These are phyloP conservation scores for Spencermartinsiella ligniputridi DNA, from an alignment of 1,139 yeast genomes.

Conservation along the genomic window DNA sequence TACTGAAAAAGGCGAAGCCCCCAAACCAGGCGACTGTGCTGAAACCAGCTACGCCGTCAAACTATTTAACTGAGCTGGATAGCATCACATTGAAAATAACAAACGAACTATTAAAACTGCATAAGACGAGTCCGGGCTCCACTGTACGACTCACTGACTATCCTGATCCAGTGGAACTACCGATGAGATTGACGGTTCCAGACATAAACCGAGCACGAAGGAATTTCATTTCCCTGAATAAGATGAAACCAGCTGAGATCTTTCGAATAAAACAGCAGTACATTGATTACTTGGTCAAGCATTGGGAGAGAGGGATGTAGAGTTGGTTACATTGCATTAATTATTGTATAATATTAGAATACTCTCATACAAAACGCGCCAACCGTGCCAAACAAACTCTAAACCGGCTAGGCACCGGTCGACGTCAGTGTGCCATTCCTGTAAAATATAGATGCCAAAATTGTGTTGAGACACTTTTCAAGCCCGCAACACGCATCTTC, in stretches of 20 bases:
- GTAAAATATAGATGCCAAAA: too few relatives aligned
- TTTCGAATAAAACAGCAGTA: constrained; percentile 66
- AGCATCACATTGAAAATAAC: constrained; percentile 63
- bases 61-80: constrained; percentile 78
- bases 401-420: too few relatives aligned
- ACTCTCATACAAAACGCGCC: too few relatives aligned
- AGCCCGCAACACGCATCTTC: too few relatives aligned
- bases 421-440: too few relatives aligned
- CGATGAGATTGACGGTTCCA: constrained; percentile 64
- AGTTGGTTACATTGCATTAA: too few relatives aligned
- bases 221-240: constrained; percentile 71
- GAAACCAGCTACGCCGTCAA: constrained; percentile 73
- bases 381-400: too few relatives aligned
- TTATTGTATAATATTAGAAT: too few relatives aligned
- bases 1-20: constrained; percentile 51
- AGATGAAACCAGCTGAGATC: constrained; percentile 64
- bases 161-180: constrained; percentile 51
- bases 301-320: constrained; percentile 30
- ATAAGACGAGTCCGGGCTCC: constrained; percentile 54
- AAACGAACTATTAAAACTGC: constrained; percentile 54
- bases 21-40: constrained; percentile 39
- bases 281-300: constrained; percentile 64
- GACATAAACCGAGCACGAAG: constrained; percentile 81
- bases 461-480: too few relatives aligned
- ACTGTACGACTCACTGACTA: constrained; percentile 39